A percentile compares a stretch with the other conserved stretches of the same genome.
Evolutionary conservation across 306 rosid species (phyloP).

Genomic region (Herpetospermum pedunculosum): DNA sequence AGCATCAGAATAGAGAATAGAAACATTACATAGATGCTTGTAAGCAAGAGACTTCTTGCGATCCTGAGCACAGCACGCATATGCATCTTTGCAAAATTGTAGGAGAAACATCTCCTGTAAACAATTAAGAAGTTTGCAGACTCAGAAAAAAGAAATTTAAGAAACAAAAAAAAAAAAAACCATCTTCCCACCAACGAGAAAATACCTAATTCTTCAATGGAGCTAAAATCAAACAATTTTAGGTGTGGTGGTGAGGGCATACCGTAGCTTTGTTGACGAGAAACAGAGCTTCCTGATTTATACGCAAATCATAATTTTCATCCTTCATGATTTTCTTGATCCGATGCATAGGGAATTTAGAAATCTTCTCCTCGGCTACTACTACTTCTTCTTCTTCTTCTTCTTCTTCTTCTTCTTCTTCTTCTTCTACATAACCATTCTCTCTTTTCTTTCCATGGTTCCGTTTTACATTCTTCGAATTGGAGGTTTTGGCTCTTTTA

Average conservation of each 20-base stretch:
- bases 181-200: neutral
- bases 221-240: neutral
- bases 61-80: conserved; percentile 36
- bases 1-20: neutral
- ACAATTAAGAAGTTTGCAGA: neutral
- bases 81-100: conserved; percentile 46
- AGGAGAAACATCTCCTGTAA: conserved; percentile 80
- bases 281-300: conserved; percentile 56
- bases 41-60: conserved; percentile 59
- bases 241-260: neutral
- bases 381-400: conserved; percentile 23
- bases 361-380: conserved; percentile 29
- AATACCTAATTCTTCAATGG: neutral
- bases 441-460: conserved; percentile 14
- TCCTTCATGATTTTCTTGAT: conserved; percentile 44
- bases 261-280: conserved; percentile 71
- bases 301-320: conserved; percentile 42
- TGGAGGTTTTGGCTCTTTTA: conserved; percentile 10
- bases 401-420: conserved; percentile 19
- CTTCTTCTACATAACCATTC: conserved; percentile 14
- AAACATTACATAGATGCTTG: conserved; percentile 57
- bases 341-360: conserved; percentile 67
- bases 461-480: conserved; percentile 15
- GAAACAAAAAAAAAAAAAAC: too few relatives aligned
- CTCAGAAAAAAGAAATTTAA: neutral